phyloP scores from a whole-genome alignment of 2,329 filamentous ascomycete species.

The Ilyonectria destructans region DNA sequence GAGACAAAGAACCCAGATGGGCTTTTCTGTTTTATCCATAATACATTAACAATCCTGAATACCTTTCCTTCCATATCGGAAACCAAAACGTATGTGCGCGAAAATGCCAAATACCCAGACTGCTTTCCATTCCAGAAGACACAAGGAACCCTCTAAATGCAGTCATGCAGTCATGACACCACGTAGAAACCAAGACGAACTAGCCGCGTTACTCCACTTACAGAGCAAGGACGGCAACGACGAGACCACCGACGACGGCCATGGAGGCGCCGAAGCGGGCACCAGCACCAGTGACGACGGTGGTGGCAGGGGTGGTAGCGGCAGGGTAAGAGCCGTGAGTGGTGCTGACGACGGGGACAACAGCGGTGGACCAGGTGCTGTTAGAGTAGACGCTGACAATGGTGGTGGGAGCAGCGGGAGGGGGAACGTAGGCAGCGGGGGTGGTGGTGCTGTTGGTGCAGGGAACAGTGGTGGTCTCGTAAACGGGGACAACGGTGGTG shows the following conservation, averaged over 20 bases:
- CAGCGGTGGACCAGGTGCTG: constrained; percentile 39
- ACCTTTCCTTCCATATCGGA: constrained; percentile 46
- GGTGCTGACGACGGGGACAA: constrained; percentile 46
- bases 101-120: constrained; percentile 46
- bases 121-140: constrained; percentile 46
- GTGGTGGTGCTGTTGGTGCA: constrained; percentile 40
- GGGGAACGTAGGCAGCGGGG: constrained; percentile 20
- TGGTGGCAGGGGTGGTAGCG: constrained; percentile 24
- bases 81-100: constrained; percentile 52
- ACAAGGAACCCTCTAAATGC: constrained; percentile 51
- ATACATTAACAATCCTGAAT: constrained; percentile 53
- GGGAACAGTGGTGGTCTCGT: constrained; percentile 42
- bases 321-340: constrained; percentile 38
- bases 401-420: constrained; percentile 31
- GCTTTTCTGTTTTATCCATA: constrained; percentile 50
- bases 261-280: constrained; percentile 56
- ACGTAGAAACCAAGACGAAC: constrained; percentile 45
- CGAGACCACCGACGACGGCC: constrained; percentile 59
- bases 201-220: constrained; percentile 52
- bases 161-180: constrained; percentile 51
- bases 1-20: constrained; percentile 49
- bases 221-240: constrained; percentile 61
- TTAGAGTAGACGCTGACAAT: constrained; percentile 17
- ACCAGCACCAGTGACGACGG: constrained; percentile 44
- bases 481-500: constrained; percentile 46